phyloP scores from a whole-genome alignment of 148 eudicot species.

The Heliamphora exappendiculata region DNA sequence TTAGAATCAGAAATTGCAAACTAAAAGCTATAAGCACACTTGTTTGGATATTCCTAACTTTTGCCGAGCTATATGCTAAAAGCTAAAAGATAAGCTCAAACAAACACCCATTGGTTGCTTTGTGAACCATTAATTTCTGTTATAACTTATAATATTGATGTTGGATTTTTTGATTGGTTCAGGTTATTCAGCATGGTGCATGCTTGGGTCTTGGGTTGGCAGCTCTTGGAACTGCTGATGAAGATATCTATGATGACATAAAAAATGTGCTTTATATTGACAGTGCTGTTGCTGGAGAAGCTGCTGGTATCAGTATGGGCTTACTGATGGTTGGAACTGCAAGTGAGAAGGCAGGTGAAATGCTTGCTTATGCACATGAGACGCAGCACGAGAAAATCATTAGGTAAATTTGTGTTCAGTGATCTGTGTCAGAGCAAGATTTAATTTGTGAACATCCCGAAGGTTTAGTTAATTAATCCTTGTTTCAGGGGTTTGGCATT shows the following conservation, averaged over 20 bases:
- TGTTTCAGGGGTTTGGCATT: constrained; percentile 74
- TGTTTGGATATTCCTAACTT: too few species aligned
- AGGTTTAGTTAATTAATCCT: not conserved
- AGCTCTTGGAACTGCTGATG: constrained; percentile 95
- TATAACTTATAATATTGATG: not conserved
- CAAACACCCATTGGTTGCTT: too few species aligned
- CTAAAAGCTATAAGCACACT: too few species aligned
- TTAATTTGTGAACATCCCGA: constrained; percentile 6
- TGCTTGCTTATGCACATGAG: constrained; percentile 97
- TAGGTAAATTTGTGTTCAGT: constrained; percentile 41
- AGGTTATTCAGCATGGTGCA: constrained; percentile 99
- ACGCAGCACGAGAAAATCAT: constrained; percentile 98
- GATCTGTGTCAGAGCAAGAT: not conserved
- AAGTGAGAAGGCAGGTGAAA: constrained; percentile 93
- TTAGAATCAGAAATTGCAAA: too few species aligned
- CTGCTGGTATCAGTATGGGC: constrained; percentile 96
- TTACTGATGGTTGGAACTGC: constrained; percentile 97
- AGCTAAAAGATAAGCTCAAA: too few species aligned
- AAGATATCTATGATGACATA: constrained; percentile 79
- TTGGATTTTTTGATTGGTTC: constrained; percentile 24
- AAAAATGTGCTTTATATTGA: constrained; percentile 86
- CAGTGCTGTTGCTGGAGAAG: constrained; percentile 99
- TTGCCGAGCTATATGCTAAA: too few species aligned
- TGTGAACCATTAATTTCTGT: not conserved
- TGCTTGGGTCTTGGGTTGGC: constrained; percentile 94